These are phyloP conservation scores for Aspergillus costaricaensis DNA, from an alignment of 2,329 filamentous ascomycete genomes.

Conservation along the genomic window DNA sequence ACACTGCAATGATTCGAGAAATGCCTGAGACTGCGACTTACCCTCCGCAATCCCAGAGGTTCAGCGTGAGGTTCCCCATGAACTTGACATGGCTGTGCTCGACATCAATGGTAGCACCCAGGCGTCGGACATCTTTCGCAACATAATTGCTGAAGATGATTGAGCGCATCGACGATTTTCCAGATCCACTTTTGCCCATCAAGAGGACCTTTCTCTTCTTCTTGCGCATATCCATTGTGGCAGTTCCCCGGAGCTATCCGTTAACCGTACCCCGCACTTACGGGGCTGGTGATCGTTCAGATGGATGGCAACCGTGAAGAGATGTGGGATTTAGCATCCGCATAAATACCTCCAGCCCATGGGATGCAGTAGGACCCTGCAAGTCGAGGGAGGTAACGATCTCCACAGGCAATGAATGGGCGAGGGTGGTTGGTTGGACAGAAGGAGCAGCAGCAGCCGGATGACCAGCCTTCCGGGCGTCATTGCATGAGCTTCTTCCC, in stretches of 20 bases:
- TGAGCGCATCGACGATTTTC: conserved; percentile 96
- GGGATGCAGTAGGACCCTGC: neutral
- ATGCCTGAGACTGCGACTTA: conserved; percentile 41
- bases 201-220: conserved; percentile 86
- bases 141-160: conserved; percentile 99
- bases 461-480: conserved; percentile 9
- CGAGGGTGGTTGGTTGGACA: conserved; percentile 1
- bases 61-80: conserved; percentile 93
- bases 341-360: neutral
- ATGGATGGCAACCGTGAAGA: neutral
- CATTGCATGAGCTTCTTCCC: conserved; percentile 13
- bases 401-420: conserved; percentile 6
- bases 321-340: neutral
- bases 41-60: conserved; percentile 98
- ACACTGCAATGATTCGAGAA: neutral
- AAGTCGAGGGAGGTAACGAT: neutral
- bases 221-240: conserved; percentile 48
- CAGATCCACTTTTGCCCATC: conserved; percentile 95
- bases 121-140: conserved; percentile 85
- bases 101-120: conserved; percentile 96
- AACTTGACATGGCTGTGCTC: conserved; percentile 99
- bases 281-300: neutral
- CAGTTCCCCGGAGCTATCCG: conserved; percentile 17
- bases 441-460: neutral
- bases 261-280: conserved; percentile 20